phyloP scores from a whole-genome alignment of 2,329 filamentous ascomycete genomes.

The Hymenotorrendiella dingleyae region DNA sequence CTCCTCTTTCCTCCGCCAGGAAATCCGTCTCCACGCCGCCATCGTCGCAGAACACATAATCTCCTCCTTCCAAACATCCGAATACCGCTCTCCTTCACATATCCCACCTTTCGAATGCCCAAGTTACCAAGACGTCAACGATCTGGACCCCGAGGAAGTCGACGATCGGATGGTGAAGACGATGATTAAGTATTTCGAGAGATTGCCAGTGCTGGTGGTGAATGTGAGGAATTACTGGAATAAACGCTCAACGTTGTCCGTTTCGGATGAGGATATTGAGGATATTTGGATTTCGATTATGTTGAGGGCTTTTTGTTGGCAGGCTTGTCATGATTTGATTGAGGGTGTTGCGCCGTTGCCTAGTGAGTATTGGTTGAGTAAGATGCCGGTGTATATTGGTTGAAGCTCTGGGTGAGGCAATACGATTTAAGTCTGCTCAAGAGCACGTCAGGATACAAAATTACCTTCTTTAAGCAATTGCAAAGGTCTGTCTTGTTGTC shows the following conservation, averaged over 20 bases:
- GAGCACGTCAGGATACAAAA: too few species aligned
- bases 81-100: too few species aligned
- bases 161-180: not conserved
- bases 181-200: conserved; percentile 7
- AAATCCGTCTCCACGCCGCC: conserved; percentile 1
- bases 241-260: too few species aligned
- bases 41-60: conserved; percentile 6
- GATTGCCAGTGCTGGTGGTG: conserved; percentile 4
- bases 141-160: too few species aligned
- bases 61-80: too few species aligned
- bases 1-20: conserved; percentile 6
- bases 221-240: not conserved
- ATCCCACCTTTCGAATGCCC: too few species aligned
- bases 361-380: conserved; percentile 13
- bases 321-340: conserved; percentile 12
- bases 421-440: too few species aligned
- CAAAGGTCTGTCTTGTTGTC: too few species aligned
- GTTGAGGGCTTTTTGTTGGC: conserved; percentile 14
- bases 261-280: conserved; percentile 5
- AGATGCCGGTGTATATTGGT: conserved; percentile 17
- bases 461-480: too few species aligned
- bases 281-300: conserved; percentile 17
- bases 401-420: not conserved
- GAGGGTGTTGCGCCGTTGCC: conserved; percentile 7
- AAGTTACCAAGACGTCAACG: too few species aligned